Base-by-base conservation (phyloP, 768 basidiomycete genomes). In the Paxillus ammoniavirescens region DNA sequence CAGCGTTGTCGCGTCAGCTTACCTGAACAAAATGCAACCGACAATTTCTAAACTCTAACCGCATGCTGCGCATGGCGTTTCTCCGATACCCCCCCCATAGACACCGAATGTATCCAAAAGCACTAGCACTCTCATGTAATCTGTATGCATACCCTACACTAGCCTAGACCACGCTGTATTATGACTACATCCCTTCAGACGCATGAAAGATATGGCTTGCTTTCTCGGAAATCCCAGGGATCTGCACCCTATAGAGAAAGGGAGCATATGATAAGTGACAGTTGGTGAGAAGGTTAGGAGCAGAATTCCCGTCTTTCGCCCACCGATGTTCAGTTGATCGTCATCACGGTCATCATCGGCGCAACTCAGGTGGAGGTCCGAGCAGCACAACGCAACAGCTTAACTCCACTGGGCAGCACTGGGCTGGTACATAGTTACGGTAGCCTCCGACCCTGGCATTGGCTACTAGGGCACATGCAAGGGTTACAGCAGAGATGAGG, bases 21-120 rank as follows among this genome's bases (percentile, higher is more conserved):
- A 82, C 55, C 68, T 87, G 47, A 86, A 79, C 72, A 87, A 88
- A 69, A 89, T 87, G 86, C 85, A 89, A 64, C 87, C 87, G 5
- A 60, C 53, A 7, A 53, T 69, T 36, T 68, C 81, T 21, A 82
- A 81, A 59, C 70, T 83, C 53, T 83, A 65, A 57, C 14, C 40
- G 17, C 52, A 48, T 47, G 47, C 50, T 47, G 14, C 48, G 37
- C 48, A 55, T 55, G 47, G 17, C 14, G 43, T 15, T 35, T 42
- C 4, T 28, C 33, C 21, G 14, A 45, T n/a, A 49, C 57, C 52
- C 23, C 57, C 52, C 23, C 48, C 31, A 45, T 62, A 58, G 65
- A 66, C 47, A n/a, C n/a, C 41, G 8, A 49, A 14, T 67, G 61
- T 67, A 66, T 62, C 49, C 37, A 62, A 56, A 21, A 26, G 26